Evolutionary conservation across 2,329 filamentous ascomycete genomes (phyloP).

Genomic region (Gnomoniopsis smithogilvyi): DNA sequence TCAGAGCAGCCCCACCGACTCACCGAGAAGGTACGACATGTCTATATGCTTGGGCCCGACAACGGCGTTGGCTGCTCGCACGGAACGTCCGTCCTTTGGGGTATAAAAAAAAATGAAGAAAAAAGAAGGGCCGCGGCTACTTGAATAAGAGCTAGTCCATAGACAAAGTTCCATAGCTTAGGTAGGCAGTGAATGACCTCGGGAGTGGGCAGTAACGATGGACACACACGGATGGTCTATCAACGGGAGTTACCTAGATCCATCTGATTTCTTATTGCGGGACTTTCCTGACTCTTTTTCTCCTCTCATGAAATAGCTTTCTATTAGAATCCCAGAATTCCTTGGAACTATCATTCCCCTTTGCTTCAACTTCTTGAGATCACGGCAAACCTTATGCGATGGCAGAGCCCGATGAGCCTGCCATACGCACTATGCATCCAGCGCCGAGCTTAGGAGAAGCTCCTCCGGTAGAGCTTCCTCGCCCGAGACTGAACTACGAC

Average conservation of each 20-base stretch:
- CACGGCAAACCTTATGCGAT: background rate
- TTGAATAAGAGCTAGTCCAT: background rate
- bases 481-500: slow-evolving; percentile 5
- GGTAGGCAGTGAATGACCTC: too few relatives aligned
- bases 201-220: too few relatives aligned
- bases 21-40: background rate
- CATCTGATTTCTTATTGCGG: too few relatives aligned
- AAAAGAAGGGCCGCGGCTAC: background rate
- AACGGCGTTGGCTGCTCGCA: background rate
- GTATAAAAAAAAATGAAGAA: too few relatives aligned
- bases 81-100: too few relatives aligned
- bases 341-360: background rate
- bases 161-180: too few relatives aligned
- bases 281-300: too few relatives aligned
- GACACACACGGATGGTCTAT: too few relatives aligned
- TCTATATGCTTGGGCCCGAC: background rate
- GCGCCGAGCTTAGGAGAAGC: slow-evolving; percentile 29
- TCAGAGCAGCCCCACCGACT: background rate
- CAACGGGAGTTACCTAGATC: too few relatives aligned
- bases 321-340: background rate
- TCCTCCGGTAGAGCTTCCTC: slow-evolving; percentile 23
- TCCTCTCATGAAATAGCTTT: too few relatives aligned
- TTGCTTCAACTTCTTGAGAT: too few relatives aligned
- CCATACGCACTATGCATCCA: slow-evolving; percentile 27
- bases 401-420: background rate